Conservation (phyloP, 2,329 filamentous ascomycete genomes). For the Colletotrichum tropicicola region DNA sequence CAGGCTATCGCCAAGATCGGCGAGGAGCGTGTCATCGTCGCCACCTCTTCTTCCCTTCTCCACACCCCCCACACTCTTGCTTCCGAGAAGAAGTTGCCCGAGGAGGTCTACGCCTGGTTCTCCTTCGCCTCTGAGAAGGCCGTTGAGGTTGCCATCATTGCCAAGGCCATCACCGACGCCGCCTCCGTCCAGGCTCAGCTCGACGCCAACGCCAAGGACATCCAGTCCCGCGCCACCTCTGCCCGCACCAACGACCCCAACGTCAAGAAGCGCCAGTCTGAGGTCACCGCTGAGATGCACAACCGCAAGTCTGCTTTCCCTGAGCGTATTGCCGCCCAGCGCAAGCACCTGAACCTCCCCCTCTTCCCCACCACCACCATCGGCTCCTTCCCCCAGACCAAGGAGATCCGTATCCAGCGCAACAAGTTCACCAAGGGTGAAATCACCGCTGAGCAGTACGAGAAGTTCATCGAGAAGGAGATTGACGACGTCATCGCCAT, state of each 20-base stretch:
- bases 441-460: constrained; percentile 91
- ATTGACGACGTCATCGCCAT: constrained; percentile 95
- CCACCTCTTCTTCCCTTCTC: constrained; percentile 96
- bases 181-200: constrained; percentile 87
- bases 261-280: constrained; percentile 95
- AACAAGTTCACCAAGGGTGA: constrained; percentile 99
- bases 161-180: constrained; percentile 96
- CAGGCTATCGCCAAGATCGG: constrained; percentile 91
- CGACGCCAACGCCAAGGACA: constrained; percentile 95
- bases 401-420: constrained; percentile 95
- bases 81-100: constrained; percentile 96
- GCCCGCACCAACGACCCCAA: constrained; percentile 95
- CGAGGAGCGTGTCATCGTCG: constrained; percentile 96
- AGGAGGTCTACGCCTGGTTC: constrained; percentile 82
- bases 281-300: constrained; percentile 86
- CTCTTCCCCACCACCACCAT: constrained; percentile 99
- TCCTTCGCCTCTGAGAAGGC: constrained; percentile 97
- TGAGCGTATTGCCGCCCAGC: constrained; percentile 84
- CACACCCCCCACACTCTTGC: constrained; percentile 98
- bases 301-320: constrained; percentile 93
- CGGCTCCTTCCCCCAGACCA: constrained; percentile 98
- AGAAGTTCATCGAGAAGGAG: constrained; percentile 99
- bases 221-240: constrained; percentile 90
- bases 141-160: constrained; percentile 87
- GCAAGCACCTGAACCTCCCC: constrained; percentile 91